Base-by-base conservation (phyloP, 768 basidiomycete genomes). In the Strobilomyces echinocephalus region DNA sequence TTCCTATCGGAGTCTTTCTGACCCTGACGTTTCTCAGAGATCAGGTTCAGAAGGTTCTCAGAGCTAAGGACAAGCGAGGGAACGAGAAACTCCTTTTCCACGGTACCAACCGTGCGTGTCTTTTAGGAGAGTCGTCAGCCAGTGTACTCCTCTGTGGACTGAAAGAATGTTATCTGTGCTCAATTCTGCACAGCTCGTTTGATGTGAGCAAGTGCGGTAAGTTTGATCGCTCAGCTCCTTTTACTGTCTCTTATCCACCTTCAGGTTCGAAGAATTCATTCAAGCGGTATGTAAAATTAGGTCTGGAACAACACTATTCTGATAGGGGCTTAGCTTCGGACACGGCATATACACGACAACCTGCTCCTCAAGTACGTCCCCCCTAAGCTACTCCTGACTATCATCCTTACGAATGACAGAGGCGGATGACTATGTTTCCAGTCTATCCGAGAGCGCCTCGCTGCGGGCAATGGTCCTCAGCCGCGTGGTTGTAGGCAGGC, bases 31-130 rank as follows among this genome's bases (percentile, higher is more conserved):
- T 14, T 36, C 54, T 3, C 48, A 72, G 68, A 45, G 54, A 58
- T 33, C 54, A 39, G 51, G 69, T 72, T 46, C 62, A 72, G 60
- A 36, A 39, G 49, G 43, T 54, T 41, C 12, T 72, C 46, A 60
- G 49, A 53, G 61, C 60, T 33, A 65, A 54, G 44, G 64, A 68
- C 35, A 64, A 65, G 42, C 59, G 61, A 47, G 76, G 74, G 36
- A 80, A 80, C 56, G 84, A 86, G 64, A 77, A 76, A 56, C 68
- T 84, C 2, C 74, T 85, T 26, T 87, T 85, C 60, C 85, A 87
- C 65, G 85, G 85, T n/a, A 87, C 83, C 14, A 79, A 75, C 49
- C 76, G 83, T 47, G 71, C 67, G 9, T 87, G 85, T 59, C 63
- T 75, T 4, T 57, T 87, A 8, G 85, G 75, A n/a, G 85, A 87